Evolutionary conservation across 192 early-diverging fungal genomes (phyloP), one percentile per base, ranked within the genome.

Genomic region (Linderina pennispora): DNA sequence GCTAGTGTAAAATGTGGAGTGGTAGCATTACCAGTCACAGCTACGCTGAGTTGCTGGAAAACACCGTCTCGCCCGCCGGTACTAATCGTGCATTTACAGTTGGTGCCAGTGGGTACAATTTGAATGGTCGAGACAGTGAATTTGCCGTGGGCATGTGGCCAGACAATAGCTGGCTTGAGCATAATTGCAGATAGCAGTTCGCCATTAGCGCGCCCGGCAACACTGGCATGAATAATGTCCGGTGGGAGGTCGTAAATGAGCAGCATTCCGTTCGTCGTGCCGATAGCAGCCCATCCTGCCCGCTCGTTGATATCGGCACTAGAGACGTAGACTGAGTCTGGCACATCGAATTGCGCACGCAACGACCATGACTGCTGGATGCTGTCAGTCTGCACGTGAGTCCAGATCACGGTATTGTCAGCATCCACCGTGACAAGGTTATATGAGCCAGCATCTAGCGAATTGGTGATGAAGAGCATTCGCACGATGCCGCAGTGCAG

Each of bases 1-100:
- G 28, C 28, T 31, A 31, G 22, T 22, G 22, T 19, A 3, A 6
- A 41, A 11, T 22, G 20, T 10, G 20, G 39, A 50, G n/a, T n/a
- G n/a, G n/a, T n/a, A n/a, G n/a, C n/a, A n/a, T n/a, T n/a, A n/a
- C n/a, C n/a, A n/a, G n/a, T n/a, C n/a, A n/a, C n/a, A n/a, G n/a
- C n/a, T n/a, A n/a, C n/a, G n/a, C n/a, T n/a, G n/a, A n/a, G n/a
- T 15, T 23, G 35, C 22, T 40, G 36, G 15, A 58, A n/a, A 34
- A 45, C 24, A 14, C 65, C 65, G 25, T 67, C 65, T n/a, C 53
- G 62, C 0, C 55, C 55, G 26, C 62, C 55, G 3, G 49, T 65
- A 14, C 28, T 15, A 22, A 53, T 16, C 10, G 32, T 22, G 31
- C 49, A 42, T 0, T 23, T 26, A 4, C 7, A 14, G 3, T 14